phyloP scores from a whole-genome alignment of 2,329 filamentous ascomycete species.

The Boeremia lycopersici region DNA sequence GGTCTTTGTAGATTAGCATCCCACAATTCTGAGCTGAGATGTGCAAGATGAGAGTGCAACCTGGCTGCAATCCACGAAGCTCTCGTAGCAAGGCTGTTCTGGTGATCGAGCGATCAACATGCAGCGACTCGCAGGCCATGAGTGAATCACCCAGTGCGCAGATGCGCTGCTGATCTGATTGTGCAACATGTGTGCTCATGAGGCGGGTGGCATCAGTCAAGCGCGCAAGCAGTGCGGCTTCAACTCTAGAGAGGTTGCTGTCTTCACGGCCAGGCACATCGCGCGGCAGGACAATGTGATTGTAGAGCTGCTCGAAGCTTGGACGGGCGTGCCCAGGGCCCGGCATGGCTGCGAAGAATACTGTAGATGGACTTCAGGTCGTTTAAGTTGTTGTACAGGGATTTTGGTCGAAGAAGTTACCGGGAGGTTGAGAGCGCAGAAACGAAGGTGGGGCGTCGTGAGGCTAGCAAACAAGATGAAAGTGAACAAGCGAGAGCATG shows the following conservation, averaged over 20 bases:
- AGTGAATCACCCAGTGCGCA: slow-evolving; percentile 24
- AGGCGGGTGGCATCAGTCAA: slow-evolving; percentile 31
- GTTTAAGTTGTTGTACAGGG: no score
- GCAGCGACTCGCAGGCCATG: slow-evolving; percentile 24
- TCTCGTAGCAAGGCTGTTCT: slow-evolving; percentile 29
- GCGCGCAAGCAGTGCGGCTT: slow-evolving; percentile 38
- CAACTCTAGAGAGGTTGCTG: slow-evolving; percentile 30
- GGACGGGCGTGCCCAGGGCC: not conserved
- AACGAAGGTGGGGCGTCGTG: not conserved
- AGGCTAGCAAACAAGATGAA: slow-evolving; percentile 5
- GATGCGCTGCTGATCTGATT: slow-evolving; percentile 18
- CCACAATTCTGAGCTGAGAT: slow-evolving; percentile 58
- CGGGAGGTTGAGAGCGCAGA: not conserved
- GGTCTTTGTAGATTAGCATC: slow-evolving; percentile 49
- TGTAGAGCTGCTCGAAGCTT: slow-evolving; percentile 33
- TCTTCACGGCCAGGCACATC: slow-evolving; percentile 47
- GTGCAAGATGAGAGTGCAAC: slow-evolving; percentile 50
- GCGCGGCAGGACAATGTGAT: slow-evolving; percentile 49
- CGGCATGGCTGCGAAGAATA: slow-evolving; percentile 25
- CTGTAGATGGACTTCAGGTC: not conserved
- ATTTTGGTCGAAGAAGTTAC: no score
- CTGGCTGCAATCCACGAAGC: slow-evolving; percentile 18
- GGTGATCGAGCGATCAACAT: slow-evolving; percentile 31
- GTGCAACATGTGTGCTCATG: slow-evolving; percentile 19
- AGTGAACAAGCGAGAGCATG: not conserved